Evolutionary conservation across 768 basidiomycete genomes (phyloP), one percentile per base, ranked within the genome.

Genomic region (Coprinellus micaceus): DNA sequence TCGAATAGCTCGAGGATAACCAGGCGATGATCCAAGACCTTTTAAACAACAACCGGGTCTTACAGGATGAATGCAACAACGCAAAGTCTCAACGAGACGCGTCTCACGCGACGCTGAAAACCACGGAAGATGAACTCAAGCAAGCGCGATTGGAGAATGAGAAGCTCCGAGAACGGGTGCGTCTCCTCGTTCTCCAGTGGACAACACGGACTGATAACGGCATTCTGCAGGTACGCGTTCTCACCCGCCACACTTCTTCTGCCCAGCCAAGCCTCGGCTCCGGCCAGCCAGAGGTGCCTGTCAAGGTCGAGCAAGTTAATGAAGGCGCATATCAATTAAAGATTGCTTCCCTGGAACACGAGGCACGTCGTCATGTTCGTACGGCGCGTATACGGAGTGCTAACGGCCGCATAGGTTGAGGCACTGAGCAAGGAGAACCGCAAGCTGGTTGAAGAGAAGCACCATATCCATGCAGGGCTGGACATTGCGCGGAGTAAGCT

Each of bases 401-500:
- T n/a, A 7, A 37, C 21, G 30, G 15, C 15, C 21, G 10, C 19
- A 25, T 48, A 70, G 69, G 53, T 69, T 10, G 59, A 67, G 30
- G 44, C 56, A 13, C 60, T 72, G 49, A 60, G 56, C 53, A 53
- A 46, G 19, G 56, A 57, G 15, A 49, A 66, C 12, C 45, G 60
- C 36, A 56, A 53, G 3, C 58, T 64, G 13, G 62, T 67, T 49
- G 41, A 53, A 15, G 66, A 69, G 19, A 69, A 67, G 26, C 50
- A 55, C 7, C 53, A 56, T 19, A 54, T 69, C 26, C 61, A 58
- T 28, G 59, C 63, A 28, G 67, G 69, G 40, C 52, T 71, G 1
- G 58, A 58, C 22, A 46, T 41, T 17, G 58, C 61, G 21, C 61
- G 63, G 17, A 66, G 65, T 37, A 69, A 61, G 46, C 62, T 72